phyloP scores from a whole-genome alignment of 1,284 basidiomycete species.

The Cryptococcus deneoformans region DNA sequence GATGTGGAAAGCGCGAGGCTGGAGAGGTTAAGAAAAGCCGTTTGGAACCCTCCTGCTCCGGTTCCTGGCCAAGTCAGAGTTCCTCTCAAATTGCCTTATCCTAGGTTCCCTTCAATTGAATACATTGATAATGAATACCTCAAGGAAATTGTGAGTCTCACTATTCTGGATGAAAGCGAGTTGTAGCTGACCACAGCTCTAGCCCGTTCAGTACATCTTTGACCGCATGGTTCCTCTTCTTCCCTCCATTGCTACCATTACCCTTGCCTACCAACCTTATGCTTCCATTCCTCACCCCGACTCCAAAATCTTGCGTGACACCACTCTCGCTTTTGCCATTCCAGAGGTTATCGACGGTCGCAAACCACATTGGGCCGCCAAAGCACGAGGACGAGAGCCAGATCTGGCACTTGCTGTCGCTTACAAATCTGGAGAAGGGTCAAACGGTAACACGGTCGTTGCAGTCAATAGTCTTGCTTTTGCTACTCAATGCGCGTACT shows the following conservation, averaged over 20 bases:
- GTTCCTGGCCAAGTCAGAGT: slow-evolving; percentile 7
- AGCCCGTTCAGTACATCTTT: slow-evolving; percentile 29
- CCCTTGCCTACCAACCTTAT: slow-evolving; percentile 9
- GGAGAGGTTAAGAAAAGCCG: neutral
- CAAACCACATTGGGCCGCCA: slow-evolving; percentile 7
- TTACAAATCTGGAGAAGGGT: slow-evolving; percentile 3
- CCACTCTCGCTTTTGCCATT: slow-evolving; percentile 19
- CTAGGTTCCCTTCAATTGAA: slow-evolving; percentile 15
- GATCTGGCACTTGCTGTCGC: slow-evolving; percentile 27
- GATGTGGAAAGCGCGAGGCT: too few relatives aligned
- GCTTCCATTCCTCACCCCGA: slow-evolving; percentile 6
- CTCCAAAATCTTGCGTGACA: neutral
- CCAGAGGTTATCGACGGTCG: slow-evolving; percentile 16
- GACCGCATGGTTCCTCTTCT: slow-evolving; percentile 16
- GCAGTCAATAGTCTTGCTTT: slow-evolving; percentile 33
- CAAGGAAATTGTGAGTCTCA: slow-evolving; percentile 23
- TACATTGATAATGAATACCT: neutral
- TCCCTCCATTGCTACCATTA: slow-evolving; percentile 20
- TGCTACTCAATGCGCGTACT: slow-evolving; percentile 29
- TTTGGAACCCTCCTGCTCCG: neutral
- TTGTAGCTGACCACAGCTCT: neutral
- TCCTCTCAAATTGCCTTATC: slow-evolving; percentile 17
- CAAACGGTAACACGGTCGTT: slow-evolving; percentile 12
- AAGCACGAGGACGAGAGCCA: slow-evolving; percentile 16
- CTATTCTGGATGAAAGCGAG: neutral